A percentile compares a stretch with the other conserved stretches of the same genome.
Conservation (phyloP, 2,329 filamentous ascomycete genomes). For the Alternaria rosae region DNA sequence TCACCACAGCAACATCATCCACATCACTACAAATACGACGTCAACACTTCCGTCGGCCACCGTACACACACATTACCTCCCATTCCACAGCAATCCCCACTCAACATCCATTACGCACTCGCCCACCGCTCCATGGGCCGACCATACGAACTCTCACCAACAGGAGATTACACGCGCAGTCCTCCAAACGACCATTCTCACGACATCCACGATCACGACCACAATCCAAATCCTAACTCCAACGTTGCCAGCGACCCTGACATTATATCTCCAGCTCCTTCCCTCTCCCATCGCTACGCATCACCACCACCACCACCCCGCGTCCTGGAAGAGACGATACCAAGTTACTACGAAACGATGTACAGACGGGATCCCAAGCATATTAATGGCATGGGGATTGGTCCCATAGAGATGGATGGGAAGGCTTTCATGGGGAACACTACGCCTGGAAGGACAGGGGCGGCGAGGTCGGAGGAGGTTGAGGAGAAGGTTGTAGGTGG, state of each 20-base stretch:
- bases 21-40: conserved; percentile 3
- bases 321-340: not conserved
- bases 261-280: not conserved
- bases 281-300: not conserved
- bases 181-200: not conserved
- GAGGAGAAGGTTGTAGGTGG: not conserved
- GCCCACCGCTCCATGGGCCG: not conserved
- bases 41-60: not conserved
- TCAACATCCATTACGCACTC: not conserved
- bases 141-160: conserved; percentile 1
- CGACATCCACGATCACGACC: not conserved
- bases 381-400: not conserved
- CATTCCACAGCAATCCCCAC: not conserved
- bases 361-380: not conserved
- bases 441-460: not conserved
- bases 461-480: conserved; percentile 4
- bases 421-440: not conserved
- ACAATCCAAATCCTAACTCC: not conserved
- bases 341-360: conserved; percentile 12
- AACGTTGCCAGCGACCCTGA: not conserved
- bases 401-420: not conserved
- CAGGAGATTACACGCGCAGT: not conserved
- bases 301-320: not conserved
- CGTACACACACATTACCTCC: not conserved
- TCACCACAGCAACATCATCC: not conserved